These are phyloP conservation scores for Alternaria hordeiaustralica DNA, from an alignment of 2,329 filamentous ascomycete species.

Conservation along the genomic window DNA sequence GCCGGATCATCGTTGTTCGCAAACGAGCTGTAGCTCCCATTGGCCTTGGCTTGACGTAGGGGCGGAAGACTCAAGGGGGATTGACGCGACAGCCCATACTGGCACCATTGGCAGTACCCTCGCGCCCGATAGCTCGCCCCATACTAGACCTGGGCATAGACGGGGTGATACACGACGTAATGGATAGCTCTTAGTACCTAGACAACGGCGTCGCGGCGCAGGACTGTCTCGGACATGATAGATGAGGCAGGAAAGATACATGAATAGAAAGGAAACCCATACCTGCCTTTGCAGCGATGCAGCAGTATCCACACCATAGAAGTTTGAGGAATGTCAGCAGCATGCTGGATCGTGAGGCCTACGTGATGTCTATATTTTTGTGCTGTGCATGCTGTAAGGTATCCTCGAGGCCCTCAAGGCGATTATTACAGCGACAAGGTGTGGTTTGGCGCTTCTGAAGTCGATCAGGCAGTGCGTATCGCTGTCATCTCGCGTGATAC, in stretches of 20 bases:
- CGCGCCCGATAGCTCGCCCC: not conserved
- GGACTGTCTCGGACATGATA: not conserved
- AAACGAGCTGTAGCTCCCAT: too few species aligned
- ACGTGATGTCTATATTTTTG: not conserved
- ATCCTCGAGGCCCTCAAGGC: not conserved
- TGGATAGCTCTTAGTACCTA: not conserved
- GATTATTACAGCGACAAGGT: accelerated
- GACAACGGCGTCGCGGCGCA: not conserved
- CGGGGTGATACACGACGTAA: not conserved
- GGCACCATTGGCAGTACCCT: not conserved
- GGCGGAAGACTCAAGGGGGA: not conserved
- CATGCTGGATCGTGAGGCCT: not conserved
- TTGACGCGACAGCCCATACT: not conserved
- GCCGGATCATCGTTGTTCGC: too few species aligned
- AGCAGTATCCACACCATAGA: not conserved
- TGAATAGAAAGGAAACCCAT: not conserved
- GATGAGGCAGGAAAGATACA: not conserved
- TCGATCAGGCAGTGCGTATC: not conserved
- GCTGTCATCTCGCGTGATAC: not conserved
- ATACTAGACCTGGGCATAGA: not conserved
- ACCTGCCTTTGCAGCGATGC: not conserved
- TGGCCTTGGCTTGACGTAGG: too few species aligned
- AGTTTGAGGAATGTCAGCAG: not conserved
- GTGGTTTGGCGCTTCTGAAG: not conserved
- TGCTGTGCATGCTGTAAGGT: not conserved